A percentile compares a stretch with the other conserved stretches of the same genome.
Evolutionary conservation across 257 asterid genomes (phyloP).

Genomic region (Paulownia fortunei): DNA sequence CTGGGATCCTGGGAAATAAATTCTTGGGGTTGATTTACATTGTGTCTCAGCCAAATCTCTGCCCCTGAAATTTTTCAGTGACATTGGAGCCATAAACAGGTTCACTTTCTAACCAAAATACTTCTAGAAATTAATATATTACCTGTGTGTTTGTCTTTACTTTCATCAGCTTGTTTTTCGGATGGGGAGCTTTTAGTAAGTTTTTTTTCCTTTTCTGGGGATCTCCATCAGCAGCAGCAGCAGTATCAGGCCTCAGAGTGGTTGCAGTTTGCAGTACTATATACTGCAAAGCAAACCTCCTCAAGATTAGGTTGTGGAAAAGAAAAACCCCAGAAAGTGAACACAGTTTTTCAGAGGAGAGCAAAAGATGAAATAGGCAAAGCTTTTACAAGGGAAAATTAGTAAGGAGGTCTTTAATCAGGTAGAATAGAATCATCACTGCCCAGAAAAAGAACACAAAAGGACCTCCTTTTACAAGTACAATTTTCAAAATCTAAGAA

Average conservation of each 20-base stretch:
- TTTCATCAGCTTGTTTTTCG: conserved; percentile 35
- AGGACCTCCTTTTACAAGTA: too few relatives aligned
- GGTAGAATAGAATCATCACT: background rate
- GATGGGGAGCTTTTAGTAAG: conserved; percentile 37
- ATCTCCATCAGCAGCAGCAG: conserved; percentile 42
- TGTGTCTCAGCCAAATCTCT: background rate
- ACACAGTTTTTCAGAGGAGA: background rate
- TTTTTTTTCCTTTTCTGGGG: conserved; percentile 39
- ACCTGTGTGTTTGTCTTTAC: conserved; percentile 29
- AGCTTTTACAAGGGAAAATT: background rate
- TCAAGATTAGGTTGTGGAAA: conserved; percentile 23
- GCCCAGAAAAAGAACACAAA: too few relatives aligned
- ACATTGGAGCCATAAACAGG: background rate
- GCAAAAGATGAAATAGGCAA: conserved; percentile 8
- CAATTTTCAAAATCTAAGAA: background rate
- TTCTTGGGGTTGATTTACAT: background rate
- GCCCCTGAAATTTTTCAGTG: background rate
- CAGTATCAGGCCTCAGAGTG: conserved; percentile 23
- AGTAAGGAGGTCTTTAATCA: background rate
- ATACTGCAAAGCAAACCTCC: conserved; percentile 24
- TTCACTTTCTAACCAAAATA: background rate
- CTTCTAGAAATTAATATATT: background rate
- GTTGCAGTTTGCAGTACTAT: conserved; percentile 24
- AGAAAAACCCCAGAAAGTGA: background rate
- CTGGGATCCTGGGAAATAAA: background rate